Evolutionary conservation across 441 rosid species (phyloP).

Genomic region (Pelargonium citronellum): DNA sequence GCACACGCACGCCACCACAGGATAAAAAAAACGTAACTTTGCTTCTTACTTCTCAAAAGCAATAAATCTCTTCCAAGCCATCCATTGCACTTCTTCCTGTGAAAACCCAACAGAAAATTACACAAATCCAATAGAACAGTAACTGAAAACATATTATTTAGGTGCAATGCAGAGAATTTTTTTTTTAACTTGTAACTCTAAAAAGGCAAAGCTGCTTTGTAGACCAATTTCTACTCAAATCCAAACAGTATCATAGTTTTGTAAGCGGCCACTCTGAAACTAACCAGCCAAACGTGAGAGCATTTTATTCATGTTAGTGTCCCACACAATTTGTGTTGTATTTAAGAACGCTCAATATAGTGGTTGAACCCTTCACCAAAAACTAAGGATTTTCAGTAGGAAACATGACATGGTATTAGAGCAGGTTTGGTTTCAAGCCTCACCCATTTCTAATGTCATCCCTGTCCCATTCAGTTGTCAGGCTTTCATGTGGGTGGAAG

Average conservation of each 20-base stretch:
- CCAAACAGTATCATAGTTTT: neutral
- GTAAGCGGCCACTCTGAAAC: no score
- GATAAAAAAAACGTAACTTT: neutral
- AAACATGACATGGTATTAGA: neutral
- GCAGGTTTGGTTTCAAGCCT: neutral
- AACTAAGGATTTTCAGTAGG: neutral
- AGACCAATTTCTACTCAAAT: neutral
- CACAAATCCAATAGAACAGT: neutral
- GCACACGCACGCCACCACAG: constrained; percentile 3
- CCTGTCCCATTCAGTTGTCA: neutral
- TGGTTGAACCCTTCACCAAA: neutral
- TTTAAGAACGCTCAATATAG: neutral
- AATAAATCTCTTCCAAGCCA: constrained; percentile 84
- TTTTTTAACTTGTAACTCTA: neutral
- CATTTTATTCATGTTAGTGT: no score
- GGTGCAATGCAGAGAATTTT: neutral
- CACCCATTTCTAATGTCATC: neutral
- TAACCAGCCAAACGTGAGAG: no score
- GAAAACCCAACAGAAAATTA: constrained; percentile 14
- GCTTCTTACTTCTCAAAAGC: constrained; percentile 78
- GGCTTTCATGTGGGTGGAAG: neutral
- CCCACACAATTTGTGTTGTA: neutral
- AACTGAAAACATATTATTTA: neutral
- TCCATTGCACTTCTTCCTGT: constrained; percentile 92
- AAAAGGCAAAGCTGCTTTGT: neutral